Conservation (phyloP, 2,329 filamentous ascomycete species). For the Aspergillus niger region DNA sequence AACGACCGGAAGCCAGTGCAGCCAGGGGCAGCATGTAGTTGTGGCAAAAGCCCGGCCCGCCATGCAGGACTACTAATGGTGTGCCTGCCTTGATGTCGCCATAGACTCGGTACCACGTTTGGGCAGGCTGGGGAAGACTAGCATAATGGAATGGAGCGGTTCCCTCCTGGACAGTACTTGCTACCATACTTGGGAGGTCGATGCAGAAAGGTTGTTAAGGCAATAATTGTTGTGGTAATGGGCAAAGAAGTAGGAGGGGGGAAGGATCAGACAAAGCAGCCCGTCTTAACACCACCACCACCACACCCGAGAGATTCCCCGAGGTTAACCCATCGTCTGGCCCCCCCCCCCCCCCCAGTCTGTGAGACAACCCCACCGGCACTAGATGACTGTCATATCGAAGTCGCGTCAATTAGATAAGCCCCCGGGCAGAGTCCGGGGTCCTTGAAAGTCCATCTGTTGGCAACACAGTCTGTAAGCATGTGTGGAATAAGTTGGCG, state of each 20-base stretch:
- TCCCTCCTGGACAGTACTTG: not conserved
- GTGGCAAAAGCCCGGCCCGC: constrained; percentile 3
- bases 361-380: not conserved
- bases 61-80: constrained; percentile 2
- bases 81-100: constrained; percentile 3
- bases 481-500: not conserved
- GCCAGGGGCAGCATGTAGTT: constrained; percentile 6
- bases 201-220: not conserved
- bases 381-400: not conserved
- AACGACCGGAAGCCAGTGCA: not conserved
- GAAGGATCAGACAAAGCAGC: not conserved
- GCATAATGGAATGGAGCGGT: not conserved
- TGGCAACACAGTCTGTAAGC: not conserved
- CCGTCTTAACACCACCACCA: not conserved
- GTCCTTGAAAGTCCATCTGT: not conserved
- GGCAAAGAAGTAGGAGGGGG: not conserved
- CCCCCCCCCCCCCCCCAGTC: too few species aligned
- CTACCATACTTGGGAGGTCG: not conserved
- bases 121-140: not conserved
- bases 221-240: not conserved
- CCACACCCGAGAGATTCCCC: not conserved
- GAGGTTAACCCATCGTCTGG: not conserved
- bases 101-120: constrained; percentile 5
- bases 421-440: not conserved
- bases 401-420: not conserved